Conservation (phyloP, 768 basidiomycete genomes). For the Suillus paluster region DNA sequence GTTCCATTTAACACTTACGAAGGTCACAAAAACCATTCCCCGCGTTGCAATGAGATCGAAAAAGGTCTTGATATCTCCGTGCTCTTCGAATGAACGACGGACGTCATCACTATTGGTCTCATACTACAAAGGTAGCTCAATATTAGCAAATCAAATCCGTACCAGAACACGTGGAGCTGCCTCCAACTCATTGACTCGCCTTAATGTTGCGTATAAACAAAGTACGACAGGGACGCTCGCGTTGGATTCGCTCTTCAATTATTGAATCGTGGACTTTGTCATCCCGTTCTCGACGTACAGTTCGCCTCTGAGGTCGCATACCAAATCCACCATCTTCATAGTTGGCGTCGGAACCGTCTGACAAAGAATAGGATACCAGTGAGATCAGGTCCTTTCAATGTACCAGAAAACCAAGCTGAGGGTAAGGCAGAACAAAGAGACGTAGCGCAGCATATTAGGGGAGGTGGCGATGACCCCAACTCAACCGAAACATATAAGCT, state of each 20-base stretch:
- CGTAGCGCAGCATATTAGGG: conserved; percentile 43
- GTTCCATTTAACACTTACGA: conserved; percentile 62
- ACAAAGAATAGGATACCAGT: conserved; percentile 45
- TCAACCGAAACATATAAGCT: conserved; percentile 7
- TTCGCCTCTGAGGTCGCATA: conserved; percentile 46
- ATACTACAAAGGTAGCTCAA: conserved; percentile 56
- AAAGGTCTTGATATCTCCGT: conserved; percentile 96
- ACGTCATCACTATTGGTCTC: conserved; percentile 89
- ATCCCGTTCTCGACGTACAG: conserved; percentile 74
- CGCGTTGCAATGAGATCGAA: conserved; percentile 94
- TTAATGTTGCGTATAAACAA: conserved; percentile 98
- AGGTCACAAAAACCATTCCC: conserved; percentile 99
- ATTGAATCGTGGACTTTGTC: conserved; percentile 90
- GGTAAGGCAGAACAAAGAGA: conserved; percentile 47
- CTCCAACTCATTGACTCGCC: conserved; percentile 59
- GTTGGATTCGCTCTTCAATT: conserved; percentile 92
- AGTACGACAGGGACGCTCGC: conserved; percentile 93
- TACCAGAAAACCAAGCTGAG: conserved; percentile 42
- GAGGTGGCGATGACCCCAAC: conserved; percentile 10
- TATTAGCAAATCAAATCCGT: conserved; percentile 17
- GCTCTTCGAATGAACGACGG: conserved; percentile 84
- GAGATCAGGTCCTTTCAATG: conserved; percentile 55
- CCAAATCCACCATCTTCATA: conserved; percentile 59
- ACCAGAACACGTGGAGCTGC: conserved; percentile 6
- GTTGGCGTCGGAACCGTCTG: conserved; percentile 65